phyloP scores from a whole-genome alignment of 768 basidiomycete genomes.

The Trametes meyenii region DNA sequence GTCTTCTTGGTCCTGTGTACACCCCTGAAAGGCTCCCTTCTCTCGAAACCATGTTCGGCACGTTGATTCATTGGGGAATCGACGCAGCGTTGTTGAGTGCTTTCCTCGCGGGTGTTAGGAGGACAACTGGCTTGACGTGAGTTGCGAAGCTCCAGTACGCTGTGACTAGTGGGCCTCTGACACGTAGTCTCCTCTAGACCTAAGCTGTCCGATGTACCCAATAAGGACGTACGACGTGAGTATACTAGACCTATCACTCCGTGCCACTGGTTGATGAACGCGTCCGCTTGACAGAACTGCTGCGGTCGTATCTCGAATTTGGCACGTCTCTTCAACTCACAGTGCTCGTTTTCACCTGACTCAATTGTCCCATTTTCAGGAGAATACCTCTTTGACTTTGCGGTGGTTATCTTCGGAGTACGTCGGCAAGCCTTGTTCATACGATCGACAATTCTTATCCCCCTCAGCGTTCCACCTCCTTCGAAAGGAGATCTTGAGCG shows the following conservation, averaged over 20 bases:
- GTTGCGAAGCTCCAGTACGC: slow-evolving; percentile 30
- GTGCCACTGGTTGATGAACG: background rate
- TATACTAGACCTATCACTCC: slow-evolving; percentile 21
- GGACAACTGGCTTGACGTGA: slow-evolving; percentile 85
- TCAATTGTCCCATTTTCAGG: slow-evolving; percentile 45
- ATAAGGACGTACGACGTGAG: slow-evolving; percentile 89
- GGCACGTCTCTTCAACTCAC: slow-evolving; percentile 46
- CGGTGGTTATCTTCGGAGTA: slow-evolving; percentile 82
- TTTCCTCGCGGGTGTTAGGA: slow-evolving; percentile 82
- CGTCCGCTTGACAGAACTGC: slow-evolving; percentile 50
- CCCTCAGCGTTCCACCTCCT: slow-evolving; percentile 67
- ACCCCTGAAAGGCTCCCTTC: background rate
- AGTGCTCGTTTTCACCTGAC: background rate
- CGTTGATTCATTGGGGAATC: slow-evolving; percentile 69
- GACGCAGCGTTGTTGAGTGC: slow-evolving; percentile 81
- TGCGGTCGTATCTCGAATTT: slow-evolving; percentile 78
- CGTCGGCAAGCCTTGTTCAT: slow-evolving; percentile 39
- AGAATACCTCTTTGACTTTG: slow-evolving; percentile 87
- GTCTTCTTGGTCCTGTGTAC: background rate
- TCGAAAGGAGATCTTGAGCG: slow-evolving; percentile 53
- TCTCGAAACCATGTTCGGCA: slow-evolving; percentile 58
- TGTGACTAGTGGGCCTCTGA: background rate
- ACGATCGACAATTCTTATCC: background rate
- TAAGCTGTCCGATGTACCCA: slow-evolving; percentile 73
- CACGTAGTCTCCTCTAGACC: slow-evolving; percentile 49